phyloP scores from a whole-genome alignment of 192 early-diverging fungal genomes.

The Coemansia sp. region DNA sequence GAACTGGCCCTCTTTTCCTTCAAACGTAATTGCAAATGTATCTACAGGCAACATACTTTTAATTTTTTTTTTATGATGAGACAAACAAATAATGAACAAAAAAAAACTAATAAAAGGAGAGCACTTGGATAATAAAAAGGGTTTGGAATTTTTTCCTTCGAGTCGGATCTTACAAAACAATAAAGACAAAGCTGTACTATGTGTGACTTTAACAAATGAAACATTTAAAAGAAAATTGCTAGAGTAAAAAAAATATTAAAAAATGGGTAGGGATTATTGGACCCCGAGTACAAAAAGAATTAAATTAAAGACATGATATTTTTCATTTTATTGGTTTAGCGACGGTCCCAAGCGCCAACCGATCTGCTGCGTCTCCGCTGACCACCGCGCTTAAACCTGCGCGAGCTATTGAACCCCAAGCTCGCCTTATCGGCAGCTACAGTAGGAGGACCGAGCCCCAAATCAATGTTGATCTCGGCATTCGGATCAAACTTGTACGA shows the following conservation, averaged over 20 bases:
- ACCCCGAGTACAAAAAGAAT: background rate
- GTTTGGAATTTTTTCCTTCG: background rate
- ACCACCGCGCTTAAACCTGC: slow-evolving; percentile 9
- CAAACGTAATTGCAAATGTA: background rate
- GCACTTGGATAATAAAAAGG: background rate
- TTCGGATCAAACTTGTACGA: slow-evolving; percentile 17
- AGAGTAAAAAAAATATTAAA: background rate
- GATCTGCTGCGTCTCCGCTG: slow-evolving; percentile 35
- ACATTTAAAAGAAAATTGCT: background rate
- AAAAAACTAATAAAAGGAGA: background rate
- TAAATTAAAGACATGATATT: background rate
- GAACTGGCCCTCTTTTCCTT: background rate
- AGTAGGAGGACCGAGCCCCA: slow-evolving; percentile 38
- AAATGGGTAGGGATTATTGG: background rate
- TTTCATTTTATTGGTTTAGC: background rate
- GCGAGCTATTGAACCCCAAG: background rate
- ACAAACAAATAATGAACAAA: background rate
- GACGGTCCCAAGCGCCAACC: slow-evolving; percentile 31
- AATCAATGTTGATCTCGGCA: slow-evolving; percentile 21
- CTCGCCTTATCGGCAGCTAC: background rate
- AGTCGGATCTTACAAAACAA: no score
- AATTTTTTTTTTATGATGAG: no score
- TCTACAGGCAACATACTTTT: no score
- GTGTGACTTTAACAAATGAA: no score
- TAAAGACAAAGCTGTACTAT: no score